Evolutionary conservation across 192 early-diverging fungal genomes (phyloP).

Genomic region (Umbelopsis vinacea): DNA sequence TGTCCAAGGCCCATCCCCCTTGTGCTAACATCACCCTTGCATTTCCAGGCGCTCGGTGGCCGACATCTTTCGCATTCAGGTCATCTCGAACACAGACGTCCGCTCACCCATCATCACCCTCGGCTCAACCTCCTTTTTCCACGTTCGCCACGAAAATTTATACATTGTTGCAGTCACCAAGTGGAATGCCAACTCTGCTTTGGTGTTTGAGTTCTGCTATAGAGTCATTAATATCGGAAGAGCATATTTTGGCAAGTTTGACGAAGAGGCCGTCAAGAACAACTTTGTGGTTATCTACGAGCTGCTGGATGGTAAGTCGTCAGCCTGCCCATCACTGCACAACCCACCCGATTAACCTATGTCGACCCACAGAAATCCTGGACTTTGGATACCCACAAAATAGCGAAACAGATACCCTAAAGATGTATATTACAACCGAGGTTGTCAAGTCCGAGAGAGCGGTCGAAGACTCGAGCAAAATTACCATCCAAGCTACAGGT

Average conservation of each 20-base stretch:
- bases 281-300: constrained; percentile 91
- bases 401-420: constrained; percentile 81
- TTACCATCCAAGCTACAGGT: constrained; percentile 96
- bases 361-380: constrained; percentile 63
- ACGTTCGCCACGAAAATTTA: constrained; percentile 96
- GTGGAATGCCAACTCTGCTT: constrained; percentile 79
- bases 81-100: constrained; percentile 87
- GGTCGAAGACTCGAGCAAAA: constrained; percentile 68
- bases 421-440: constrained; percentile 87
- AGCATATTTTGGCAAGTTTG: constrained; percentile 82
- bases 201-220: constrained; percentile 85
- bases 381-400: constrained; percentile 91
- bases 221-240: constrained; percentile 71
- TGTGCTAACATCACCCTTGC: neutral
- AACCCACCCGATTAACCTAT: neutral
- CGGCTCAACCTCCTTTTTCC: constrained; percentile 93
- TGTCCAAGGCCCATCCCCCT: neutral
- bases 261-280: constrained; percentile 83
- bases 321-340: neutral
- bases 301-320: constrained; percentile 67
- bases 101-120: constrained; percentile 89
- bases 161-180: constrained; percentile 85
- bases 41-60: constrained; percentile 83
- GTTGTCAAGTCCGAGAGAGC: constrained; percentile 78
- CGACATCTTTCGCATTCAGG: constrained; percentile 97